These are phyloP conservation scores for Penicillium psychrofluorescens DNA, from an alignment of 495 filamentous ascomycete genomes.

Conservation along the genomic window DNA sequence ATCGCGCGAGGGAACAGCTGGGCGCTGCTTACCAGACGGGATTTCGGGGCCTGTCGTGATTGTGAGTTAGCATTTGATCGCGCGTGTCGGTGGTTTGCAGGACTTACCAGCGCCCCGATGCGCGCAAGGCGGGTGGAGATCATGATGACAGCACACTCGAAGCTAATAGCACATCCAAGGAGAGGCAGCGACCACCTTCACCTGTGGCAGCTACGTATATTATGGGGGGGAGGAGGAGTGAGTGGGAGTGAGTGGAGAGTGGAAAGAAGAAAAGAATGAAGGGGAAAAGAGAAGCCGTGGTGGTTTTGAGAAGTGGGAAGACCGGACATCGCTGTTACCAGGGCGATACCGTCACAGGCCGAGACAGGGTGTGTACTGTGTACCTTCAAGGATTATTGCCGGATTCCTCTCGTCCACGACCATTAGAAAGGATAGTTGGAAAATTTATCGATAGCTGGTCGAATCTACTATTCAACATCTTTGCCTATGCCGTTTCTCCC, in stretches of 20 bases:
- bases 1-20: not conserved
- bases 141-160: constrained; percentile 42
- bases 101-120: constrained; percentile 49
- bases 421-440: too few species aligned
- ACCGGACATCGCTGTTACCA: constrained; percentile 39
- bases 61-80: constrained; percentile 18
- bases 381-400: too few species aligned
- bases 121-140: constrained; percentile 50
- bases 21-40: constrained; percentile 45
- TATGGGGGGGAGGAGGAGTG: constrained; percentile 12
- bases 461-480: too few species aligned
- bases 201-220: constrained; percentile 16
- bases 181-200: constrained; percentile 36
- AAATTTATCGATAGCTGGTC: too few species aligned
- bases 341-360: constrained; percentile 15
- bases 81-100: not conserved
- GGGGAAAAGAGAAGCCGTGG: constrained; percentile 40
- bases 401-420: too few species aligned
- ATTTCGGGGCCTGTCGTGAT: constrained; percentile 35
- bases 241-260: constrained; percentile 30
- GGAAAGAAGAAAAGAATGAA: constrained; percentile 22
- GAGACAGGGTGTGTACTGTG: too few species aligned
- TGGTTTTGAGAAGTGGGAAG: constrained; percentile 34
- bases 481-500: too few species aligned
- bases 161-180: constrained; percentile 28